Conservation (phyloP, 768 basidiomycete genomes). For the Kwoniella newhampshirensis region DNA sequence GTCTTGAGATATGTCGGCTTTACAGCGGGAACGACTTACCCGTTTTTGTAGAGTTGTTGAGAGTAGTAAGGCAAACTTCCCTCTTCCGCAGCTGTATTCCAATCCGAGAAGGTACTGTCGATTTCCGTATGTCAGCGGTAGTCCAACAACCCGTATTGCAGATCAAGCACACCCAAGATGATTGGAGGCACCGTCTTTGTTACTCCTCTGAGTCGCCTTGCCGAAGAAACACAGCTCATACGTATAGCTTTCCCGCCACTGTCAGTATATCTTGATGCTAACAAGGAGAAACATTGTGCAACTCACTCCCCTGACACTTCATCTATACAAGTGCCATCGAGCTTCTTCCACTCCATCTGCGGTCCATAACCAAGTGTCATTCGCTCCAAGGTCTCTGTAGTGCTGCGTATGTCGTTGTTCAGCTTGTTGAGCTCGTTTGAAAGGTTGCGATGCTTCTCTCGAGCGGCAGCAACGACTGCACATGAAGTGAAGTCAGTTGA, state of each 20-base stretch:
- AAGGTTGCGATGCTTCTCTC: slow-evolving; percentile 46
- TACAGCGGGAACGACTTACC: slow-evolving; percentile 30
- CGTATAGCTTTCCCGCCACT: slow-evolving; percentile 65
- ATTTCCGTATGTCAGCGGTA: too few relatives aligned
- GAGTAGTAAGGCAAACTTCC: slow-evolving; percentile 71
- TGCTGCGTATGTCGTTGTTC: slow-evolving; percentile 55
- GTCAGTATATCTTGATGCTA: too few relatives aligned
- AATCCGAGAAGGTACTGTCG: slow-evolving; percentile 63
- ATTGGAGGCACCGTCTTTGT: slow-evolving; percentile 69
- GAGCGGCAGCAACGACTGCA: slow-evolving; percentile 51
- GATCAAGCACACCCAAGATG: slow-evolving; percentile 73
- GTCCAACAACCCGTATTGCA: slow-evolving; percentile 17
- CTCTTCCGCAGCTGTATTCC: slow-evolving; percentile 66
- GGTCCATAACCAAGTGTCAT: slow-evolving; percentile 69
- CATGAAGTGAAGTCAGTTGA: slow-evolving; percentile 2
- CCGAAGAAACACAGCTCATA: slow-evolving; percentile 93
- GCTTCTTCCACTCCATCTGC: slow-evolving; percentile 93
- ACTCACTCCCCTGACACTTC: slow-evolving; percentile 88
- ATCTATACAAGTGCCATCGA: slow-evolving; percentile 75
- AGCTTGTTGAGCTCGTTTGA: slow-evolving; percentile 65
- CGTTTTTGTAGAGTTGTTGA: slow-evolving; percentile 71
- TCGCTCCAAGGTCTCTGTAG: slow-evolving; percentile 62
- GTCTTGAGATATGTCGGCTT: too few relatives aligned
- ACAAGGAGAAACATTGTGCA: too few relatives aligned
- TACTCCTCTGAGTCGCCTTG: slow-evolving; percentile 82